phyloP scores from a whole-genome alignment of 2,329 filamentous ascomycete genomes.

The Cytospora schulzeri region DNA sequence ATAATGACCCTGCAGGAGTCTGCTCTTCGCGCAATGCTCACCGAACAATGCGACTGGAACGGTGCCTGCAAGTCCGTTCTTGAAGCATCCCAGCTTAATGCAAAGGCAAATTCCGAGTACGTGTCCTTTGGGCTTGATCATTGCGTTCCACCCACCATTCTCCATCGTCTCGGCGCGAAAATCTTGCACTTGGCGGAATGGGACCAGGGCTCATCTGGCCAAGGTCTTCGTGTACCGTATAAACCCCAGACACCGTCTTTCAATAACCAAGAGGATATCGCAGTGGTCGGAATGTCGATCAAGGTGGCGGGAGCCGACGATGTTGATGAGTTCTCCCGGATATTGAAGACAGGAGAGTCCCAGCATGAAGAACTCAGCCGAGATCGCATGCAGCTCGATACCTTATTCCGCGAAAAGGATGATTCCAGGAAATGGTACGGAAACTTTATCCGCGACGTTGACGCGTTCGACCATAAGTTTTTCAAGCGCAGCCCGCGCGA shows the following conservation, averaged over 20 bases:
- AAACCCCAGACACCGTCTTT: no score
- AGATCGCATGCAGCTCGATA: conserved; percentile 16
- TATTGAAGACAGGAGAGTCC: conserved; percentile 21
- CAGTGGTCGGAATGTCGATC: conserved; percentile 42
- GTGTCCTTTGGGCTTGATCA: no score
- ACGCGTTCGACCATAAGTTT: conserved; percentile 43
- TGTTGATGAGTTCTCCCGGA: conserved; percentile 26
- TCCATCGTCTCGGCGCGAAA: no score
- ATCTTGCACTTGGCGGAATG: no score
- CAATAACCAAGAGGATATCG: conserved; percentile 34
- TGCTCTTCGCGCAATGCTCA: not conserved
- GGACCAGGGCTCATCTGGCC: no score
- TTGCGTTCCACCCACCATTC: no score
- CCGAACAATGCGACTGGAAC: conserved; percentile 1
- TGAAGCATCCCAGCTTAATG: not conserved
- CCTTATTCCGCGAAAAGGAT: conserved; percentile 13
- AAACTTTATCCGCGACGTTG: conserved; percentile 32
- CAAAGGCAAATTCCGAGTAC: no score
- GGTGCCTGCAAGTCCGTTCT: not conserved
- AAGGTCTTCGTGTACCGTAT: no score
- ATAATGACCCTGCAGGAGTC: not conserved
- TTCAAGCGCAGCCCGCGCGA: conserved; percentile 43
- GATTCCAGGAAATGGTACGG: conserved; percentile 26
- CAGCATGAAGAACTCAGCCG: not conserved
- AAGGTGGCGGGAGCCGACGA: conserved; percentile 37